Conservation (phyloP, 2,329 filamentous ascomycete species). For the Pleoardoris graminearum region DNA sequence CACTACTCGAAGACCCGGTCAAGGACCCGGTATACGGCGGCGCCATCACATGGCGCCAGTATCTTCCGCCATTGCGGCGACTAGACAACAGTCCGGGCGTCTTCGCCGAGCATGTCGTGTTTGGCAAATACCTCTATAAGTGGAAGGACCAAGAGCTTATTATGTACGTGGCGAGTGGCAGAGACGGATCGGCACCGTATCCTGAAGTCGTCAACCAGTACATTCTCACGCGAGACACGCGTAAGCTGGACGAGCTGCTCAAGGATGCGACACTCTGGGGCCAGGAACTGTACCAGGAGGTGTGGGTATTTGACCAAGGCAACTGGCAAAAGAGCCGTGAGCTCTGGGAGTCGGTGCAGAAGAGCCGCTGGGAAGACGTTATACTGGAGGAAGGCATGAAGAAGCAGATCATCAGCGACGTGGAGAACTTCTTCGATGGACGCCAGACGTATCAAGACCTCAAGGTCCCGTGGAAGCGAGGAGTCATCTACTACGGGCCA, state of each 20-base stretch:
- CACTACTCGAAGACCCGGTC: constrained; percentile 47
- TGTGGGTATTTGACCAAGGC: constrained; percentile 68
- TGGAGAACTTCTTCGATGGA: constrained; percentile 65
- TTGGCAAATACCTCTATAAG: constrained; percentile 52
- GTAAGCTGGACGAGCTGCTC: constrained; percentile 56
- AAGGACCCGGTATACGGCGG: constrained; percentile 42
- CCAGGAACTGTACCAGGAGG: constrained; percentile 62
- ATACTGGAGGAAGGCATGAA: constrained; percentile 70
- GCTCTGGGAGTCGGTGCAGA: constrained; percentile 57
- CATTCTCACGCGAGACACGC: constrained; percentile 45
- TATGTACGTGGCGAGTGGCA: constrained; percentile 48
- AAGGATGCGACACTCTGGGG: constrained; percentile 60
- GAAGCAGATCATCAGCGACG: constrained; percentile 64
- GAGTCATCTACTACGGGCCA: constrained; percentile 69
- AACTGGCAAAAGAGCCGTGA: constrained; percentile 65
- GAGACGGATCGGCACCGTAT: constrained; percentile 43
- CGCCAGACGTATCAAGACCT: constrained; percentile 62
- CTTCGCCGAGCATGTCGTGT: constrained; percentile 45
- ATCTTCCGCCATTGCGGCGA: constrained; percentile 45
- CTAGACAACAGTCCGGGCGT: constrained; percentile 42
- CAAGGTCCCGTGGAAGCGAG: constrained; percentile 71
- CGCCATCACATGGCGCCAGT: constrained; percentile 43
- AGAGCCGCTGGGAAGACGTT: constrained; percentile 64
- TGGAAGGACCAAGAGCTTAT: constrained; percentile 51
- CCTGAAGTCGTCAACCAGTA: constrained; percentile 47